Evolutionary conservation across 192 early-diverging fungal species (phyloP), one percentile per base, ranked within the genome.

Genomic region (Coemansia sp.): DNA sequence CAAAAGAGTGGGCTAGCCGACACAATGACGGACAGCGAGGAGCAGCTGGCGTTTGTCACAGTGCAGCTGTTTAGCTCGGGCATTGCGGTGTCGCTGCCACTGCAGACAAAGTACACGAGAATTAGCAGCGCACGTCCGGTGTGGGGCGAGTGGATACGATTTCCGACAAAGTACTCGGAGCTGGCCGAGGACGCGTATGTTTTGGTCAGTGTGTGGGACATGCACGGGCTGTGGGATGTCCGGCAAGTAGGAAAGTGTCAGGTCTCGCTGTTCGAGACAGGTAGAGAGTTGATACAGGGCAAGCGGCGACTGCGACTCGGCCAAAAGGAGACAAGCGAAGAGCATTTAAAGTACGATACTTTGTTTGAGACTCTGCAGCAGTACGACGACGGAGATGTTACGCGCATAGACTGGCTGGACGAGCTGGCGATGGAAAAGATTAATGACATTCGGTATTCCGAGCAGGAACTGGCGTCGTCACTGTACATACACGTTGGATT

Each of bases 111-210:
- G 50, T 70, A 79, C 64, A 52, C 18, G 20, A 35, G 9, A 3
- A 70, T 57, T 45, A 35, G 62, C 4, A 53, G 48, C 45, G 45
- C n/a, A 11, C 58, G 43, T 8, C 71, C 60, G 68, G 65, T 57
- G 22, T 97, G 94, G 94, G 89, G 94, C 74, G 94, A 98, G 82
- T 97, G 96, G 94, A 71, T 98, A 11, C 75, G 82, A 16, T 83
- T 98, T 29, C 96, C 96, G 5, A 79, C 95, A 54, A 91, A 89
- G 68, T 95, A 93, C 78, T 73, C 86, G 7, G 94, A 97, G 68
- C 73, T 98, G 24, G 90, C 94, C 0, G 64, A 85, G 9, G 83
- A 84, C 26, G 82, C 93, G 0, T 85, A 88, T 56, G 71, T 94
- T 26, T 77, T 75, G 18, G 82, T 97, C 45, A 90, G 86, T 3